Evolutionary conservation across 352 stramenopile genomes (phyloP).

Genomic region (Phytophthora brassicae): DNA sequence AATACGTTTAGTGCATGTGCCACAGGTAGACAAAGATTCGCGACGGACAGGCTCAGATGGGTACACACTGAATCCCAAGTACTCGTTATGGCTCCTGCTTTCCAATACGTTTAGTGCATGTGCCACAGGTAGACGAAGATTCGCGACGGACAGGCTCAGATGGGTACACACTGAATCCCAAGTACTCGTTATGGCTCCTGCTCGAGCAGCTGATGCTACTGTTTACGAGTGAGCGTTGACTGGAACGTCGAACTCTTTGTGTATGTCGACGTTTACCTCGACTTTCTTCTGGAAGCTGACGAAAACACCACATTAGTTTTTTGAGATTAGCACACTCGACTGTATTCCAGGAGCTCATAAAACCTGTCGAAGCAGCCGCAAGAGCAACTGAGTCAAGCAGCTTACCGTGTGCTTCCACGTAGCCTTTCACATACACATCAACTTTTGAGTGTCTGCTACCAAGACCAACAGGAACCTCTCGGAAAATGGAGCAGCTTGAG

Average conservation of each 20-base stretch:
- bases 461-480: constrained; percentile 10
- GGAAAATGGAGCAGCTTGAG: constrained; percentile 40
- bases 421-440: constrained; percentile 45
- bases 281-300: constrained; percentile 9
- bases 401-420: constrained; percentile 42
- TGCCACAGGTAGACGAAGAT: constrained; percentile 18
- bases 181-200: constrained; percentile 6
- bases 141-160: not conserved
- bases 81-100: no score
- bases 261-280: not conserved
- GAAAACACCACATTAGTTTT: constrained; percentile 49
- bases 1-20: constrained; percentile 29
- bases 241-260: constrained; percentile 5
- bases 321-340: constrained; percentile 47
- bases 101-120: constrained; percentile 24
- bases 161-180: not conserved
- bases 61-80: not conserved
- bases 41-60: not conserved
- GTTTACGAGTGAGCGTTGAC: constrained; percentile 19
- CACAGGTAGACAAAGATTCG: constrained; percentile 14
- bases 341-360: constrained; percentile 52
- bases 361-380: constrained; percentile 38
- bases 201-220: constrained; percentile 23
- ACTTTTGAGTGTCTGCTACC: constrained; percentile 18
- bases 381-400: constrained; percentile 42